phyloP scores from a whole-genome alignment of 2,329 filamentous ascomycete species.

The Passalora sequoiae region DNA sequence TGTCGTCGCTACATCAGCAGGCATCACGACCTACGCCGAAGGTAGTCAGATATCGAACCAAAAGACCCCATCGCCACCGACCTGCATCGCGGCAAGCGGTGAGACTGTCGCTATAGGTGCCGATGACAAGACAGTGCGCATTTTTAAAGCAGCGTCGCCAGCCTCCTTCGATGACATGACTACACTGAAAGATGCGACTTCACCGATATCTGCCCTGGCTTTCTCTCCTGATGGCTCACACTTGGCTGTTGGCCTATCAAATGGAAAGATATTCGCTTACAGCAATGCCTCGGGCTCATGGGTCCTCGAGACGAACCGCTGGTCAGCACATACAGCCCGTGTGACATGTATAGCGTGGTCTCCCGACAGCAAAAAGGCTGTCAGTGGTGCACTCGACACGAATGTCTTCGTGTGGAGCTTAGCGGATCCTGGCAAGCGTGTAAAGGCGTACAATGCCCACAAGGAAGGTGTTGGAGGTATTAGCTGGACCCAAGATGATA shows the following conservation, averaged over 20 bases:
- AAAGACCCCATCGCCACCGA: constrained; percentile 56
- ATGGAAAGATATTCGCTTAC: constrained; percentile 85
- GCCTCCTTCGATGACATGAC: constrained; percentile 48
- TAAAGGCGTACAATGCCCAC: constrained; percentile 83
- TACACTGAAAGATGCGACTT: constrained; percentile 63
- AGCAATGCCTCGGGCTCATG: constrained; percentile 44
- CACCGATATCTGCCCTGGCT: constrained; percentile 70
- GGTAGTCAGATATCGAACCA: constrained; percentile 43
- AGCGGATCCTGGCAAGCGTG: constrained; percentile 71
- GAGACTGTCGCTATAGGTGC: constrained; percentile 69
- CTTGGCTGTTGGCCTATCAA: constrained; percentile 75
- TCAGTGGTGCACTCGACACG: constrained; percentile 81
- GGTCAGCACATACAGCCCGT: constrained; percentile 66
- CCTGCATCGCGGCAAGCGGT: constrained; percentile 65
- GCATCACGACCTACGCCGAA: constrained; percentile 56
- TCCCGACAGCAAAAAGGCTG: constrained; percentile 67
- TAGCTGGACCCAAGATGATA: constrained; percentile 64
- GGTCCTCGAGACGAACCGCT: constrained; percentile 72
- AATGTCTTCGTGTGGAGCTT: constrained; percentile 92
- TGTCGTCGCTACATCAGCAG: constrained; percentile 50
- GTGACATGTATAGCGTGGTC: constrained; percentile 74
- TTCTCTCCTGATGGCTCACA: constrained; percentile 75
- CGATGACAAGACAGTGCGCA: constrained; percentile 66
- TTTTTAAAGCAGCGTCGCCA: constrained; percentile 60
- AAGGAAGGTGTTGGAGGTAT: constrained; percentile 93